Base-by-base conservation (phyloP, 2,329 filamentous ascomycete genomes). In the Hypoxylon sp. region DNA sequence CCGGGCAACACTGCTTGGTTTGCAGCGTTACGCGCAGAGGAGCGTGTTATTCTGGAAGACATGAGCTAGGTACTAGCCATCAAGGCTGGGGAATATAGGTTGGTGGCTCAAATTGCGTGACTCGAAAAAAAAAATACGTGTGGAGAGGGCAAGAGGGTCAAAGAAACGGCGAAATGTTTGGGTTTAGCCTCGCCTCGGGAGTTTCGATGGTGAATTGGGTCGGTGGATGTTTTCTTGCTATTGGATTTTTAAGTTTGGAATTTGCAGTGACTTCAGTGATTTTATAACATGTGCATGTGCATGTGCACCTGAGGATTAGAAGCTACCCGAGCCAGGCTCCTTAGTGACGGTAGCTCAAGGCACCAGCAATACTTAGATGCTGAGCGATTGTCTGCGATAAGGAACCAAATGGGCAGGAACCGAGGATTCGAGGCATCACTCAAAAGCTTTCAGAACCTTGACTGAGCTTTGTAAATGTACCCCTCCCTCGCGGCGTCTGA, bases 41-140 rank as follows among this genome's bases (percentile, higher is more conserved):
- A 95, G 84, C 94, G 93, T 85, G 94, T 97, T 75, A 95, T 89
- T 92, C 94, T 97, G 87, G 89, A 84, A 88, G 92, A 92, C 93
- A 97, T 97, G 89, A 94, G n/a, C n/a, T n/a, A n/a, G n/a, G 92
- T 90, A 74, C 70, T 71, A 76, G 68, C 17, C 60, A 62, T 72
- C 70, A 65, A 64, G 51, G 54, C 50, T 37, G 67, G 62, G 54
- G 63, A 32, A 55, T 2, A n/a, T 2, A n/a, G 6, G 5, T 39
- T 19, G 56, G 24, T 68, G 17, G 57, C 47, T 32, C 56, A 59
- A 57, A 59, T 56, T 46, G 57, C 19, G 50, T 44, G 49, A 67
- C 55, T 67, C 51, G 60, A 53, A 56, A 44, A 53, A 34, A 30
- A 41, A 17, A n/a, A n/a, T 4, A 51, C 48, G 47, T 63, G 52